Conservation (phyloP, 257 asterid species). For the Coffea canephora region DNA sequence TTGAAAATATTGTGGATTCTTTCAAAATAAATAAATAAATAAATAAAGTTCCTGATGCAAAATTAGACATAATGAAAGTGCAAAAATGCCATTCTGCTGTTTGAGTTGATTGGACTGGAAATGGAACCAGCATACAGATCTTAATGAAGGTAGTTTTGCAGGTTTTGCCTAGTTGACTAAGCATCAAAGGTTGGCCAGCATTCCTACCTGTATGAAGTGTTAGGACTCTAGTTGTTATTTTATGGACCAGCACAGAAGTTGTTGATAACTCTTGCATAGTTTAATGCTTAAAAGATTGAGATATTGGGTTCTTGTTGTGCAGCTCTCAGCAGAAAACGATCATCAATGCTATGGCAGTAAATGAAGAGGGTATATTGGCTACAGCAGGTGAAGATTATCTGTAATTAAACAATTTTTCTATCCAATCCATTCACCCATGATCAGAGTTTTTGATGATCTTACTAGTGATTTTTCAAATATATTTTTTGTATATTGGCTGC, state of each 20-base stretch:
- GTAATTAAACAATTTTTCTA: no score
- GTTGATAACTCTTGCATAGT: not conserved
- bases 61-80: not conserved
- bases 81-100: not conserved
- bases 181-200: not conserved
- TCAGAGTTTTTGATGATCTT: not conserved
- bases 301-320: constrained; percentile 22
- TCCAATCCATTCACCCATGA: not conserved
- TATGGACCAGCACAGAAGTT: not conserved
- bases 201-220: not conserved
- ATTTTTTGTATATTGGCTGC: not conserved
- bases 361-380: constrained; percentile 80
- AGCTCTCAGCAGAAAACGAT: constrained; percentile 98
- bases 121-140: not conserved
- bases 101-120: not conserved
- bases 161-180: not conserved
- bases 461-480: not conserved
- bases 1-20: not conserved
- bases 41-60: not conserved
- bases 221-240: not conserved
- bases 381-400: constrained; percentile 68
- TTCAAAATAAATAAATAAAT: not conserved
- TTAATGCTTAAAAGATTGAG: not conserved
- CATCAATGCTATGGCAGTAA: constrained; percentile 84
- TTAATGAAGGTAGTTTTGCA: not conserved